Evolutionary conservation across 805 yeast species (phyloP).

Genomic region (Cyberlindnera nakhonratchasimensis): DNA sequence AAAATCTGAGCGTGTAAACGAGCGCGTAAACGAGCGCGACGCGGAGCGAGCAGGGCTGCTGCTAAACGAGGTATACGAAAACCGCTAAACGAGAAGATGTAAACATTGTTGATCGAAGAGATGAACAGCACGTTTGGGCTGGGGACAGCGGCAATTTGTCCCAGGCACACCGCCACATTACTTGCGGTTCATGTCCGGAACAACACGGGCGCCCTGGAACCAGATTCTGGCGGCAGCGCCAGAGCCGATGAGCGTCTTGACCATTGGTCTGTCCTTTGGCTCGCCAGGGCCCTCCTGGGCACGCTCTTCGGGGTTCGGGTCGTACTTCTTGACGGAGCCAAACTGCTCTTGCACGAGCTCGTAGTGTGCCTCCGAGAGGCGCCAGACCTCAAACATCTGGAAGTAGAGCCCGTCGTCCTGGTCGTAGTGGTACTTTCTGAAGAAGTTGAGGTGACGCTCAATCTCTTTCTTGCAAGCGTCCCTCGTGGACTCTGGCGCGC

Average conservation of each 20-base stretch:
- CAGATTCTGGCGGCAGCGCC: conserved; percentile 69
- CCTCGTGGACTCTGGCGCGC: conserved; percentile 33
- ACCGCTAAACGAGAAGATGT: background rate
- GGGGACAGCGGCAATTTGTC: too few relatives aligned
- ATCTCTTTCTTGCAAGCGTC: conserved; percentile 38
- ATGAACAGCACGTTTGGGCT: too few relatives aligned
- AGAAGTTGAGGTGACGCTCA: conserved; percentile 51
- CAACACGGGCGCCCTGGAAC: conserved; percentile 61
- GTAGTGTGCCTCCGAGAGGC: conserved; percentile 47
- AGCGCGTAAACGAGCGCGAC: background rate
- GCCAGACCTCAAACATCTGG: conserved; percentile 56
- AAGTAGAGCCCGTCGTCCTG: conserved; percentile 56
- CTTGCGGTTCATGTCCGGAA: conserved; percentile 1
- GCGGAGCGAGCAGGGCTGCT: background rate
- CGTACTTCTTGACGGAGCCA: conserved; percentile 50
- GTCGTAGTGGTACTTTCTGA: conserved; percentile 54
- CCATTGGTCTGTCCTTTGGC: conserved; percentile 34
- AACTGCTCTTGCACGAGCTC: conserved; percentile 50
- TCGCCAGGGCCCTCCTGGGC: conserved; percentile 38
- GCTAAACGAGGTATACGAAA: background rate
- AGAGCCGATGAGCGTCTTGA: conserved; percentile 55
- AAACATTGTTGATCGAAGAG: too few relatives aligned
- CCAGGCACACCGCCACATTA: too few relatives aligned
- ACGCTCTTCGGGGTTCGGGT: conserved; percentile 50
- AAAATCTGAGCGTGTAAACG: too few relatives aligned